Evolutionary conservation across 176 grass and related monocot genomes (phyloP).

Genomic region (Typha latifolia): DNA sequence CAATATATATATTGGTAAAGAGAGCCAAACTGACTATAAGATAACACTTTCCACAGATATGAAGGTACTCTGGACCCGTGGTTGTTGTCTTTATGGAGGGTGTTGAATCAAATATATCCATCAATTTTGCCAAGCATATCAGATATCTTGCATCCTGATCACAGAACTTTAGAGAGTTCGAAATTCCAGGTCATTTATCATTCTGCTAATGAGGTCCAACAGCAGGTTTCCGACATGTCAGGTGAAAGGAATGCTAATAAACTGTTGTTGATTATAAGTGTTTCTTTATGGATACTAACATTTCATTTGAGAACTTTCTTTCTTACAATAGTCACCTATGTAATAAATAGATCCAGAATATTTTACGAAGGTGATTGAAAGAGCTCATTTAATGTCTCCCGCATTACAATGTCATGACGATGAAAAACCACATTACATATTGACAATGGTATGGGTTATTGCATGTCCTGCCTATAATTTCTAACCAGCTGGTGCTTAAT

Average conservation of each 20-base stretch:
- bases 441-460: conserved; percentile 43
- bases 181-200: conserved; percentile 66
- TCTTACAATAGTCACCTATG: neutral
- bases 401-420: conserved; percentile 48
- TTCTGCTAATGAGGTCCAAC: conserved; percentile 20
- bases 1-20: neutral
- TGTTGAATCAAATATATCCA: conserved; percentile 39
- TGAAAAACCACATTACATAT: conserved; percentile 59
- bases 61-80: conserved; percentile 83
- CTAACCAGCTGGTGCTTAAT: neutral
- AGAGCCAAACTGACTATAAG: neutral
- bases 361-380: conserved; percentile 45
- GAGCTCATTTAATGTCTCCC: conserved; percentile 60
- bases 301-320: neutral
- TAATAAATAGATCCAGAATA: conserved; percentile 39
- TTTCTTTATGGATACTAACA: neutral
- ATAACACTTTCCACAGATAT: conserved; percentile 34
- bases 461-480: neutral
- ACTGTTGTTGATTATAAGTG: neutral
- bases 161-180: conserved; percentile 46
- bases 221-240: conserved; percentile 30
- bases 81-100: conserved; percentile 74
- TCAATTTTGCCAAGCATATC: conserved; percentile 58
- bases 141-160: conserved; percentile 59
- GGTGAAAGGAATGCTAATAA: conserved; percentile 28